Evolutionary conservation across 352 stramenopile species (phyloP).

Genomic region (Paralagenidium karlingii): DNA sequence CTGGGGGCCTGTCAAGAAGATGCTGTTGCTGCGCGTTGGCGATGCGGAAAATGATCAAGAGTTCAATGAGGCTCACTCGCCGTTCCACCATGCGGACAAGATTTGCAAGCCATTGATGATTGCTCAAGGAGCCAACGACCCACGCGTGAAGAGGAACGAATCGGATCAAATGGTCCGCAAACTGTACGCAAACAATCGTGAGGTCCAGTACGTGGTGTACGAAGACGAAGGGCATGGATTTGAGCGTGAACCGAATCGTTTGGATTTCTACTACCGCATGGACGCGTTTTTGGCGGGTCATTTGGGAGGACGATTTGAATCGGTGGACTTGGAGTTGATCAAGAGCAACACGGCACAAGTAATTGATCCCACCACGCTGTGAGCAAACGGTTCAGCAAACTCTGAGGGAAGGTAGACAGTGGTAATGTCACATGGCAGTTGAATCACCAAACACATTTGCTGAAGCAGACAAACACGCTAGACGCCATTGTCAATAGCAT

Average conservation of each 20-base stretch:
- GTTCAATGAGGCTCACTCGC: slow-evolving; percentile 29
- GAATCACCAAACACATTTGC: too few species aligned
- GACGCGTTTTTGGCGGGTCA: slow-evolving; percentile 22
- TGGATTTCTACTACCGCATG: slow-evolving; percentile 45
- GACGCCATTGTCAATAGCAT: too few species aligned
- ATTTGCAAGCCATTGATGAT: slow-evolving; percentile 69
- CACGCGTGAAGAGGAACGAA: slow-evolving; percentile 52
- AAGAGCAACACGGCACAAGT: slow-evolving; percentile 15
- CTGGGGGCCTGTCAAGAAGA: slow-evolving; percentile 24
- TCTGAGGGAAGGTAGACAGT: too few species aligned
- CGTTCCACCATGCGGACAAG: slow-evolving; percentile 58
- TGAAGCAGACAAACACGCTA: too few species aligned
- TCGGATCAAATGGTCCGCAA: slow-evolving; percentile 60
- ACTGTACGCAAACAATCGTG: slow-evolving; percentile 47
- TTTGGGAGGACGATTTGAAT: slow-evolving; percentile 13
- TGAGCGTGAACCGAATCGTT: slow-evolving; percentile 40
- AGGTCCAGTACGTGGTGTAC: slow-evolving; percentile 74
- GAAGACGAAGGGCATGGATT: slow-evolving; percentile 75
- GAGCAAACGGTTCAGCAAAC: too few species aligned
- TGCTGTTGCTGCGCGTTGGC: slow-evolving; percentile 25
- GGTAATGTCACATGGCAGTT: too few species aligned
- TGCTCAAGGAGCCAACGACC: slow-evolving; percentile 69
- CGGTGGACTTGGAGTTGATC: slow-evolving; percentile 11
- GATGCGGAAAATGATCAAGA: slow-evolving; percentile 22
- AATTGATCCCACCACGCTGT: slow-evolving; percentile 16